Percentiles rank a stretch among this genome's conserved stretches.
These are phyloP conservation scores for Pleoardoris graminearum DNA, from an alignment of 2,329 filamentous ascomycete genomes.

Conservation along the genomic window DNA sequence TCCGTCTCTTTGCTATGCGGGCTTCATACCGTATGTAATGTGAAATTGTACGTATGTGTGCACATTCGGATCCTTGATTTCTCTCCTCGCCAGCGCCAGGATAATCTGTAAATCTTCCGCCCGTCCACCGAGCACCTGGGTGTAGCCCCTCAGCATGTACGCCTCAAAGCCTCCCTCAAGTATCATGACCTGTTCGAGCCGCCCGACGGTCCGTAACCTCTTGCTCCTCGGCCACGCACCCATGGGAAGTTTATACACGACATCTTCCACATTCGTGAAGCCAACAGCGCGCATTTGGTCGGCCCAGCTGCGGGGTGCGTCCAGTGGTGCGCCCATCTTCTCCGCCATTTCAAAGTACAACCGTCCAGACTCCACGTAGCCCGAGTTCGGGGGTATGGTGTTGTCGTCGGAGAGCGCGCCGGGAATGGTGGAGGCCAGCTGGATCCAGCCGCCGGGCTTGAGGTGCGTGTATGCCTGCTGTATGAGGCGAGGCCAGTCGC, in stretches of 20 bases:
- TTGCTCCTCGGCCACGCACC: constrained; percentile 34
- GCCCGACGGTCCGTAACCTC: constrained; percentile 21
- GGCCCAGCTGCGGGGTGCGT: constrained; percentile 38
- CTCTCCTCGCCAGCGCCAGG: constrained; percentile 22
- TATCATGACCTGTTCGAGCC: constrained; percentile 29
- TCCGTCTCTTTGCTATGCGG: too few relatives aligned
- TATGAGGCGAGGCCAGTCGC: constrained; percentile 36
- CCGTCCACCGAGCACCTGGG: constrained; percentile 19
- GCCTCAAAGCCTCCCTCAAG: constrained; percentile 28
- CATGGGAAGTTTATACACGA: constrained; percentile 31
- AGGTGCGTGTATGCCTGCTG: constrained; percentile 41
- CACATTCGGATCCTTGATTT: constrained; percentile 24
- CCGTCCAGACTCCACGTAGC: constrained; percentile 23
- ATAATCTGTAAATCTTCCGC: constrained; percentile 24
- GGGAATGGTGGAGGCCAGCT: constrained; percentile 31
- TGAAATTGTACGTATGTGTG: constrained; percentile 31
- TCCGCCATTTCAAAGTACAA: constrained; percentile 26
- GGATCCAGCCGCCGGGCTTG: constrained; percentile 41
- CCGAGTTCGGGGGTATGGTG: constrained; percentile 24
- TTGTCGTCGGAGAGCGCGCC: constrained; percentile 23
- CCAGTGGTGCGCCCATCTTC: constrained; percentile 40
- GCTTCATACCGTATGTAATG: constrained; percentile 27
- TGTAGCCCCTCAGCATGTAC: constrained; percentile 29
- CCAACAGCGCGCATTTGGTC: constrained; percentile 41
- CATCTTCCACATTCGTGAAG: constrained; percentile 49